These are phyloP conservation scores for Lentinula sp. DNA, from an alignment of 768 basidiomycete genomes.

Conservation along the genomic window DNA sequence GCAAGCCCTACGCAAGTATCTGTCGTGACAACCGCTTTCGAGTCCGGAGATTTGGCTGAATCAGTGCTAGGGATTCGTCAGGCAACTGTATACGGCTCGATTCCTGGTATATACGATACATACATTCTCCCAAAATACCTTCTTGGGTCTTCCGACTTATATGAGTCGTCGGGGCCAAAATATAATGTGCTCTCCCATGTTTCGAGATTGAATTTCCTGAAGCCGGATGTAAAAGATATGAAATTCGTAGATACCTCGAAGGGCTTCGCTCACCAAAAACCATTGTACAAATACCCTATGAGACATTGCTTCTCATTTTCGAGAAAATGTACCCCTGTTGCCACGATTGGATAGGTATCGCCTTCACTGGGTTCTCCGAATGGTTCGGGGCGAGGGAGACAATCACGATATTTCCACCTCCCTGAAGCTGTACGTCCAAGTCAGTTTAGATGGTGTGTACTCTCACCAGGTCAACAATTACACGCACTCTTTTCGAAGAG, in stretches of 20 bases:
- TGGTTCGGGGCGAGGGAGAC: not conserved
- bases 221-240: no score
- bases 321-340: no score
- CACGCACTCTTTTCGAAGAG: not conserved
- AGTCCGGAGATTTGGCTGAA: no score
- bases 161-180: not conserved
- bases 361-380: not conserved
- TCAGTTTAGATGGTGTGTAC: no score
- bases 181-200: not conserved
- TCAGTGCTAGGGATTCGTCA: no score
- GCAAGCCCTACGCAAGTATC: no score
- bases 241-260: no score
- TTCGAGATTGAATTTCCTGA: not conserved
- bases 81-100: no score
- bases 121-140: not conserved
- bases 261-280: not conserved
- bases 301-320: not conserved
- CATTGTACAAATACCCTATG: not conserved
- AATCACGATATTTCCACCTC: not conserved
- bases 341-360: not conserved
- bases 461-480: not conserved
- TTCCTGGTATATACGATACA: no score
- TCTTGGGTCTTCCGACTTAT: not conserved
- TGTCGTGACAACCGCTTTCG: no score
- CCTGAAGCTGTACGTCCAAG: not conserved